These are phyloP conservation scores for Penicillium goetzii DNA, from an alignment of 495 filamentous ascomycete genomes.

Conservation along the genomic window DNA sequence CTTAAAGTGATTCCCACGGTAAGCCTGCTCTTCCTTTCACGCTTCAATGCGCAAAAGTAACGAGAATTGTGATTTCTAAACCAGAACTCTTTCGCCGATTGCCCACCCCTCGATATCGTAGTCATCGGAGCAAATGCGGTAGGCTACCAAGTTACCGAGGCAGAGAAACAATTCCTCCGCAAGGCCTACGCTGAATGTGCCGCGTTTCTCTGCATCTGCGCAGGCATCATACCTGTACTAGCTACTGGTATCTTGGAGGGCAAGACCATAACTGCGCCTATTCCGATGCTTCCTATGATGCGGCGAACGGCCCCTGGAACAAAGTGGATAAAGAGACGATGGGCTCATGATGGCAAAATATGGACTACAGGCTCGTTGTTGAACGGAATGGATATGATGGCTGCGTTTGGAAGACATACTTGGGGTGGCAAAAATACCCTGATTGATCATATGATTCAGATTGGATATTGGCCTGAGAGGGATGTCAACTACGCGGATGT, in stretches of 20 bases:
- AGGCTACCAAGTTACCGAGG: neutral
- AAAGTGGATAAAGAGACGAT: neutral
- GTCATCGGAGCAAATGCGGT: neutral
- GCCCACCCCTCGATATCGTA: neutral
- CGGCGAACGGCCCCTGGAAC: neutral
- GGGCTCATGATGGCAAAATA: neutral
- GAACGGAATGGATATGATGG: neutral
- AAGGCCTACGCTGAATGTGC: neutral
- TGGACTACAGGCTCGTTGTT: neutral
- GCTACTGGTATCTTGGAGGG: neutral
- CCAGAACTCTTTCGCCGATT: neutral
- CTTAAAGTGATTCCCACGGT: neutral
- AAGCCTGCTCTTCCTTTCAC: neutral
- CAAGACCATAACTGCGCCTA: neutral
- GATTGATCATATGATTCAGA: neutral
- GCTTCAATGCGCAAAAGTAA: neutral
- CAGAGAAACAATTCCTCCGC: neutral
- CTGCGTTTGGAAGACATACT: neutral
- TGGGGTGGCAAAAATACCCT: neutral
- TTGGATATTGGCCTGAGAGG: conserved; percentile 2
- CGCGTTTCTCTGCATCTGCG: neutral
- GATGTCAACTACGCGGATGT: neutral
- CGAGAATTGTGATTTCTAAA: neutral
- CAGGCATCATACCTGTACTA: neutral
- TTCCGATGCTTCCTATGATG: neutral